These are phyloP conservation scores for Suillus brevipes DNA, from an alignment of 768 basidiomycete genomes.

Conservation along the genomic window DNA sequence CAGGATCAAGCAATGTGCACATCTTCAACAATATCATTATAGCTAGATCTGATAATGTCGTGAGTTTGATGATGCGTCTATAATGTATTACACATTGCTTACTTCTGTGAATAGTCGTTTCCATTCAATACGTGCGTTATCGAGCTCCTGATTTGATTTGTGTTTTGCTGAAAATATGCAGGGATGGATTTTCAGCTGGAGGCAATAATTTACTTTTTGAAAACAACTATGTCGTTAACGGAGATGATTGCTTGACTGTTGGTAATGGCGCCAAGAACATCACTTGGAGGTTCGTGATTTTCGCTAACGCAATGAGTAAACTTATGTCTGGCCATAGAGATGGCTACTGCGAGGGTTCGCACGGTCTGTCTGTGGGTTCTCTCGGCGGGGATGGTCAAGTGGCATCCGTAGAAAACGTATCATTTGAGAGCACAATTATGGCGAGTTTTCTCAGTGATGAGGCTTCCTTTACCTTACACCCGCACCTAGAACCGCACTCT, in stretches of 20 bases:
- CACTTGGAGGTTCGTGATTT: slow-evolving; percentile 39
- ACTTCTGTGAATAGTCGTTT: slow-evolving; percentile 40
- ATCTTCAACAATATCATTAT: slow-evolving; percentile 56
- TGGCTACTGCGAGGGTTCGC: slow-evolving; percentile 56
- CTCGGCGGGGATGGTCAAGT: slow-evolving; percentile 42
- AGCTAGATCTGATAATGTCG: slow-evolving; percentile 46
- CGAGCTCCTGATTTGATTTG: slow-evolving; percentile 1
- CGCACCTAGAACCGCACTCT: slow-evolving; percentile 44
- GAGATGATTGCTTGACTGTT: slow-evolving; percentile 64
- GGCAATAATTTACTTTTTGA: slow-evolving; percentile 61
- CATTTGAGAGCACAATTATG: slow-evolving; percentile 52
- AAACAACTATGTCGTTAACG: slow-evolving; percentile 56
- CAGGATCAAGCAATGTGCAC: slow-evolving; percentile 49
- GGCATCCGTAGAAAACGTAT: slow-evolving; percentile 55
- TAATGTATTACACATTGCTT: not conserved
- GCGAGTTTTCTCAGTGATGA: slow-evolving; percentile 21
- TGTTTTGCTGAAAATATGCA: not conserved
- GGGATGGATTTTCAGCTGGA: slow-evolving; percentile 51
- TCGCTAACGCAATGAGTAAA: not conserved
- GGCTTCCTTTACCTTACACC: slow-evolving; percentile 5
- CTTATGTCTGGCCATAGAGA: slow-evolving; percentile 33
- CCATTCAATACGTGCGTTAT: slow-evolving; percentile 59
- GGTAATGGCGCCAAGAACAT: slow-evolving; percentile 57
- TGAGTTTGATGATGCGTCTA: slow-evolving; percentile 1
- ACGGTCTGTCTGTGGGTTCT: slow-evolving; percentile 60